These are phyloP conservation scores for Phaseolus lunatus DNA, from an alignment of 306 rosid species.

Conservation along the genomic window DNA sequence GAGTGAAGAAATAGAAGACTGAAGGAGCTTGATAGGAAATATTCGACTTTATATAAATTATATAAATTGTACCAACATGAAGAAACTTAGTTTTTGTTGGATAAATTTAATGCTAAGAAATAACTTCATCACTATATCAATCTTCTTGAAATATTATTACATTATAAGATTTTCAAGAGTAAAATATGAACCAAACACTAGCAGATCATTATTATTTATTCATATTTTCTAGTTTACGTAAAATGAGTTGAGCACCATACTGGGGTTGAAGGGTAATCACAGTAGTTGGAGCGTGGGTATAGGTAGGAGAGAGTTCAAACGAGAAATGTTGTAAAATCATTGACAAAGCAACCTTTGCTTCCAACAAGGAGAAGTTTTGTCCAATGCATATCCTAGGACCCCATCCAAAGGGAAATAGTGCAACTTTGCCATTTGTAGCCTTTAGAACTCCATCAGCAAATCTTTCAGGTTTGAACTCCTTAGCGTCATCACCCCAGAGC, in stretches of 20 bases:
- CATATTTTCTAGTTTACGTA: constrained; percentile 37
- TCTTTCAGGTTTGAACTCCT: constrained; percentile 67
- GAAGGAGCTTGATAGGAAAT: too few relatives aligned
- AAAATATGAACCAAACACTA: neutral
- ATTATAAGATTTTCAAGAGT: neutral
- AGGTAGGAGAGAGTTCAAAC: too few relatives aligned
- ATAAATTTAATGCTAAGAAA: too few relatives aligned
- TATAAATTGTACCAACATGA: too few relatives aligned
- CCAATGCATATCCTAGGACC: constrained; percentile 74
- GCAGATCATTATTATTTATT: neutral
- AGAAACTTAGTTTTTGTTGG: too few relatives aligned
- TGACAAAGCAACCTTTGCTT: too few relatives aligned
- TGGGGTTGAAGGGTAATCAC: constrained; percentile 43
- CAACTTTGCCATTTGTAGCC: constrained; percentile 53
- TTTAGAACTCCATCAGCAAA: constrained; percentile 60
- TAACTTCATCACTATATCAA: too few relatives aligned
- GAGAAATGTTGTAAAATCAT: too few relatives aligned
- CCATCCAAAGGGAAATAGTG: constrained; percentile 67
- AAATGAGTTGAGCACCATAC: constrained; percentile 49
- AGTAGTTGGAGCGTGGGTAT: constrained; percentile 44
- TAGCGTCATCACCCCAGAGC: constrained; percentile 67
- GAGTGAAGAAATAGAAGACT: too few relatives aligned
- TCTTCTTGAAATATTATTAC: neutral
- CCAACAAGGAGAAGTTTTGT: constrained; percentile 55
- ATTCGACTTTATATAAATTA: too few relatives aligned